Evolutionary conservation across 768 basidiomycete species (phyloP).

Genomic region (Erythrobasidium yunnanense): DNA sequence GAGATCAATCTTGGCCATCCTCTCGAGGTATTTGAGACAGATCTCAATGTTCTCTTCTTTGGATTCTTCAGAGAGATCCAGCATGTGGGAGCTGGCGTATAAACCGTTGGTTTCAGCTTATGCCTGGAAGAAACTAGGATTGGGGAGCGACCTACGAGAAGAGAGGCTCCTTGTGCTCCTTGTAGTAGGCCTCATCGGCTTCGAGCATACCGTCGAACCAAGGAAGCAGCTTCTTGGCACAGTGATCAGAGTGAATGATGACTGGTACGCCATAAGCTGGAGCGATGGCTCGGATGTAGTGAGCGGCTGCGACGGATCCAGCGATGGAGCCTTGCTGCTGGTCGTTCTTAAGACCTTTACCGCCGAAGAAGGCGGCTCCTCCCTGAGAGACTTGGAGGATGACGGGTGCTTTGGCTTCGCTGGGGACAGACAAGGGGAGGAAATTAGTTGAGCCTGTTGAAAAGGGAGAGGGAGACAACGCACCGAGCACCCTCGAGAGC

Average conservation of each 20-base stretch:
- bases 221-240: conserved; percentile 89
- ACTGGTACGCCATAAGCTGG: conserved; percentile 92
- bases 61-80: conserved; percentile 78
- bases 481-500: conserved; percentile 90
- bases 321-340: conserved; percentile 87
- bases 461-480: background rate
- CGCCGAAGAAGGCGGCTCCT: conserved; percentile 87
- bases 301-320: conserved; percentile 85
- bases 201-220: conserved; percentile 99
- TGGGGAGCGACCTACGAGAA: conserved; percentile 49
- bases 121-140: background rate
- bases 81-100: conserved; percentile 67
- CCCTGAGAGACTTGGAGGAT: conserved; percentile 97
- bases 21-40: conserved; percentile 88
- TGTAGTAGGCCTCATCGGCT: conserved; percentile 87
- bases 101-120: conserved; percentile 26
- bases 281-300: conserved; percentile 72
- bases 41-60: conserved; percentile 83
- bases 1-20: conserved; percentile 77
- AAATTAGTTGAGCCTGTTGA: no score
- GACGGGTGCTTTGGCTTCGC: conserved; percentile 92
- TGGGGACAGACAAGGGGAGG: conserved; percentile 38
- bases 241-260: conserved; percentile 95
- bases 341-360: conserved; percentile 89
- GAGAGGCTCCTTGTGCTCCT: conserved; percentile 69